phyloP scores from a whole-genome alignment of 2,329 filamentous ascomycete genomes.

The Fusarium mundagurra region DNA sequence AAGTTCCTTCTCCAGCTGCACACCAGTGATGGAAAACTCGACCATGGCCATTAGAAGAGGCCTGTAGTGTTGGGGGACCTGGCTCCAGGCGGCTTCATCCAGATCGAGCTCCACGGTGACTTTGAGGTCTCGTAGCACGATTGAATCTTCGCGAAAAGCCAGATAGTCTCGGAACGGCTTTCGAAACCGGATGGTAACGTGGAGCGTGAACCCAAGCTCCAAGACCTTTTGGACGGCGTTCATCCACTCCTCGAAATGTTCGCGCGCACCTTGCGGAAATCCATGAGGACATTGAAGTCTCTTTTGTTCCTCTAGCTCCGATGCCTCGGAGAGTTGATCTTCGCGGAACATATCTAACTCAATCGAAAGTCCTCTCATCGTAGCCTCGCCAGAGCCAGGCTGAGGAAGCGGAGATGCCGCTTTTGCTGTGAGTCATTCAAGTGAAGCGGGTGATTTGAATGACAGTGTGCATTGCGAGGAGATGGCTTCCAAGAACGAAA shows the following conservation, averaged over 20 bases:
- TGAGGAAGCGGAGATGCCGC: not conserved
- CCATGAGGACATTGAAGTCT: accelerated
- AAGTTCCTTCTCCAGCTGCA: not conserved
- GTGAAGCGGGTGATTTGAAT: not conserved
- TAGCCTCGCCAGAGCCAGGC: not conserved
- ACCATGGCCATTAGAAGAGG: not conserved
- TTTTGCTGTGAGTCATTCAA: not conserved
- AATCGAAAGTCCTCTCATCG: not conserved
- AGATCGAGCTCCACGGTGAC: not conserved
- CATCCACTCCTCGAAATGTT: not conserved
- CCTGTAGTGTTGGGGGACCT: not conserved
- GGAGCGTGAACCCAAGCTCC: not conserved
- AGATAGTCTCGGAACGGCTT: not conserved
- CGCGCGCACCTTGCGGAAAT: not conserved
- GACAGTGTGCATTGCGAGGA: not conserved
- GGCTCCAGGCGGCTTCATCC: not conserved
- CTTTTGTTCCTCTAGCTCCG: not conserved
- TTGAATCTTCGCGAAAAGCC: accelerated
- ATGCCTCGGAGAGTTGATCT: not conserved
- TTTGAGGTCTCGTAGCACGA: not conserved
- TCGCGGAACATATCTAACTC: not conserved
- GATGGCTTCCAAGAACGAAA: not conserved
- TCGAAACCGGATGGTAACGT: not conserved
- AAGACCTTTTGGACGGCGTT: not conserved
- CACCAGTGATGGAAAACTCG: not conserved